phyloP scores from a whole-genome alignment of 2,329 filamentous ascomycete genomes.

The Phialophora chinensis region DNA sequence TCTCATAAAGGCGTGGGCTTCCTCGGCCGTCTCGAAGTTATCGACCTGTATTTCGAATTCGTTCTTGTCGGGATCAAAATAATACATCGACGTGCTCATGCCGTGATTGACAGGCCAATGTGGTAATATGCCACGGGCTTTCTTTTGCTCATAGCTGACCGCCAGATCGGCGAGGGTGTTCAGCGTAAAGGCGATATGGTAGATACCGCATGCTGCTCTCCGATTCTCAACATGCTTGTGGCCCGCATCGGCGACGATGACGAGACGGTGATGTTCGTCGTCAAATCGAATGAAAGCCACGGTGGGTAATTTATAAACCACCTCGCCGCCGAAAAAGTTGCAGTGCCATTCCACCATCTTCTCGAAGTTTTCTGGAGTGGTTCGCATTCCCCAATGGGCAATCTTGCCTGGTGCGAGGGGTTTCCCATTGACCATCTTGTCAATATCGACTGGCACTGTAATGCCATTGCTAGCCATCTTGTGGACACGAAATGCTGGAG shows the following conservation, averaged over 20 bases:
- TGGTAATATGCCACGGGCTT: constrained; percentile 39
- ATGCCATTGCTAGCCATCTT: no score
- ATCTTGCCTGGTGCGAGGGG: background rate
- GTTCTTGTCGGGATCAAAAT: constrained; percentile 57
- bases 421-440: constrained; percentile 5
- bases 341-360: constrained; percentile 8
- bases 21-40: constrained; percentile 43
- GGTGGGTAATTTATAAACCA: background rate
- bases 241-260: constrained; percentile 41
- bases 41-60: constrained; percentile 56
- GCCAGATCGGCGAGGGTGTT: constrained; percentile 45
- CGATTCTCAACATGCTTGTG: constrained; percentile 40
- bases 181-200: constrained; percentile 54
- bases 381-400: constrained; percentile 6
- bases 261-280: constrained; percentile 50
- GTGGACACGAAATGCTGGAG: no score
- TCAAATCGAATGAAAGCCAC: constrained; percentile 16
- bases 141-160: constrained; percentile 45
- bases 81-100: constrained; percentile 55
- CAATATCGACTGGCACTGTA: background rate
- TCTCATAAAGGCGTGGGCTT: constrained; percentile 12
- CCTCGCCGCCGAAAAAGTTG: constrained; percentile 1
- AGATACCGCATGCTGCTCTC: constrained; percentile 43
- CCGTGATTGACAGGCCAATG: constrained; percentile 57
- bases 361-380: constrained; percentile 13